A percentile compares a stretch with the other conserved stretches of the same genome.
phyloP scores from a whole-genome alignment of 208 protist genomes.

The Leptomonas seymouri region DNA sequence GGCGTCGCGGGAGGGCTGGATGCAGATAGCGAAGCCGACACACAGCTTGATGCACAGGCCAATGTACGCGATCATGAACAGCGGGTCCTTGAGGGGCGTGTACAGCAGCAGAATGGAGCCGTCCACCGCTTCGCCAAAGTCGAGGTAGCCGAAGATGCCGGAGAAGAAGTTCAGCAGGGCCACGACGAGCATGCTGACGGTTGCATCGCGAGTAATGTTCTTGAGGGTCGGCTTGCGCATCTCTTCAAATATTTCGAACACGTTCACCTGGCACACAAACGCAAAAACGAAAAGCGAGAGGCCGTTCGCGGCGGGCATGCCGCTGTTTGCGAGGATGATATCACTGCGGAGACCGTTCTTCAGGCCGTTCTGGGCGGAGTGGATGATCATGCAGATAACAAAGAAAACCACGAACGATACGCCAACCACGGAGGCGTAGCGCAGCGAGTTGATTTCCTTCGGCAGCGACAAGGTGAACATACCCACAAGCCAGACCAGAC shows the following conservation, averaged over 20 bases:
- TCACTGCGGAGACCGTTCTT: conserved; percentile 33
- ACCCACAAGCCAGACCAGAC: conserved; percentile 55
- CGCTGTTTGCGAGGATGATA: conserved; percentile 42
- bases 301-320: conserved; percentile 55
- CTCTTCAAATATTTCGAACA: conserved; percentile 78
- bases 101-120: conserved; percentile 73
- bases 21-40: conserved; percentile 76
- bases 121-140: conserved; percentile 57
- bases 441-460: conserved; percentile 89
- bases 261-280: conserved; percentile 81
- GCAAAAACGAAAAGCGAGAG: conserved; percentile 82
- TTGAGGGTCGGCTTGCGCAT: conserved; percentile 49
- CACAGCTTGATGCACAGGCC: conserved; percentile 78
- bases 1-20: conserved; percentile 71
- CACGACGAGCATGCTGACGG: conserved; percentile 58
- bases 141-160: conserved; percentile 81
- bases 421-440: conserved; percentile 77
- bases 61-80: conserved; percentile 66
- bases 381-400: conserved; percentile 73
- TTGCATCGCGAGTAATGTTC: conserved; percentile 54
- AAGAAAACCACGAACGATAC: conserved; percentile 80
- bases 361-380: conserved; percentile 53
- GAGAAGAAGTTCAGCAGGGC: conserved; percentile 65
- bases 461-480: conserved; percentile 82
- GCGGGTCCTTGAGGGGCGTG: conserved; percentile 39